Evolutionary conservation across 768 basidiomycete genomes (phyloP), one percentile per base, ranked within the genome.

Genomic region (Tulasnella sp.): DNA sequence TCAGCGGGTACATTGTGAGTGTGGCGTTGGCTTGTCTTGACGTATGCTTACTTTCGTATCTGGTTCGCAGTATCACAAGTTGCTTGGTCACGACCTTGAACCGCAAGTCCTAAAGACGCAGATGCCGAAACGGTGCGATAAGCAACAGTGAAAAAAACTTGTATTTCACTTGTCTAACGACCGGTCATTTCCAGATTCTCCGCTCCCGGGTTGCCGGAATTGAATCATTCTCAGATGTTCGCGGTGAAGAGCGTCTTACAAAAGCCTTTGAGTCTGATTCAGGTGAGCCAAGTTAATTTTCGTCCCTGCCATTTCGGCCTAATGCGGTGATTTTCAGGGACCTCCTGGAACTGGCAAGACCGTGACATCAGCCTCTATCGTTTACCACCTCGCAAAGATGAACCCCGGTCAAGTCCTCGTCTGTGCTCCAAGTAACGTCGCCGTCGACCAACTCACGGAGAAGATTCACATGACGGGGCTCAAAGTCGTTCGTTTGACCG

Each of bases 221-320:
- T 99, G 84, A 99, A 99, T 84, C 97, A 98, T 84, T 99, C 97
- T 31, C 98, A 99, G 85, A 98, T 99, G 95, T 97, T 95, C 86
- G 98, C 98, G 2, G 98, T 99, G 84, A 99, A 99, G 88, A 97
- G 95, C 83, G 97, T 99, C 9, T 88, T 99, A 16, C 98, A 99
- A 85, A 99, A 99, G 86, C 98, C 98, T 31, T 89, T 99, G 80
- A 96, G 95, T 83, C 89, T 99, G 81, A 99, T 99, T 83, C 98
- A 99, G 86, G 86, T 86, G n/a, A 34, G 44, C 40, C 5, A 62
- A 3, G 18, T 39, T 38, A 16, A 39, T 58, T 76, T 48, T 74
- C 34, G n/a, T 21, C 27, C 40, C n/a, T 31, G n/a, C n/a, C n/a
- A 27, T 62, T 1, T 71, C 21, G 12, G 14, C 12, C 27, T 48